Evolutionary conservation across 345 rosid genomes (phyloP).

Genomic region (Dipteronia sinensis): DNA sequence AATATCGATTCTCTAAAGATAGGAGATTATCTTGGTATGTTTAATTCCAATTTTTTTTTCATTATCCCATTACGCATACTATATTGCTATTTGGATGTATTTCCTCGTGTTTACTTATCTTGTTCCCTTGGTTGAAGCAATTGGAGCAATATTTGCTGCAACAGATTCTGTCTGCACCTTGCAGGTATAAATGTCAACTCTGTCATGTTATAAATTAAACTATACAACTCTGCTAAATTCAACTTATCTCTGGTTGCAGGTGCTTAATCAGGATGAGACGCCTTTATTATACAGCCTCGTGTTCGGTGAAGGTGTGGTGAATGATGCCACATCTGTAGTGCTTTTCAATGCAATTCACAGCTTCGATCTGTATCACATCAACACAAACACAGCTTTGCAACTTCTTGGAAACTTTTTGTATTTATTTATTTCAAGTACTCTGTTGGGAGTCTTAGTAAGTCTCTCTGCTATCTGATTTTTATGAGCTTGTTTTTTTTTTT

Average conservation of each 20-base stretch:
- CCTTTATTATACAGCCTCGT: constrained; percentile 88
- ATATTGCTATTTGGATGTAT: neutral
- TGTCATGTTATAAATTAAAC: constrained; percentile 14
- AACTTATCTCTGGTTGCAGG: constrained; percentile 43
- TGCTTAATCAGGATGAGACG: constrained; percentile 92
- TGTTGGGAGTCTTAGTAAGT: constrained; percentile 74
- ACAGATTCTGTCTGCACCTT: constrained; percentile 98
- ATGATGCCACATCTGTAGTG: constrained; percentile 96
- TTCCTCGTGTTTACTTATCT: constrained; percentile 19
- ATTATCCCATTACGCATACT: neutral
- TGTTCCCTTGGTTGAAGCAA: constrained; percentile 53
- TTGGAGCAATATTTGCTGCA: constrained; percentile 97
- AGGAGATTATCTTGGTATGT: constrained; percentile 81
- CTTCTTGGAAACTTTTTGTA: constrained; percentile 75
- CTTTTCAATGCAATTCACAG: constrained; percentile 92
- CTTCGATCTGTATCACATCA: constrained; percentile 71
- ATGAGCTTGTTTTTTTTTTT: constrained; percentile 1
- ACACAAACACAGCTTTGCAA: constrained; percentile 51
- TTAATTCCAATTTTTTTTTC: constrained; percentile 6
- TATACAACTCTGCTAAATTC: neutral
- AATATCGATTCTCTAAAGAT: constrained; percentile 62
- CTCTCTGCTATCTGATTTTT: constrained; percentile 8
- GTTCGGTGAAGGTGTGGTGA: constrained; percentile 97
- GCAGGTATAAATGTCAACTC: constrained; percentile 55
- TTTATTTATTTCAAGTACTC: constrained; percentile 75